Percentiles rank a stretch among this genome's conserved stretches.
phyloP scores from a whole-genome alignment of 2,329 filamentous ascomycete species.

The Camillea tinctor region DNA sequence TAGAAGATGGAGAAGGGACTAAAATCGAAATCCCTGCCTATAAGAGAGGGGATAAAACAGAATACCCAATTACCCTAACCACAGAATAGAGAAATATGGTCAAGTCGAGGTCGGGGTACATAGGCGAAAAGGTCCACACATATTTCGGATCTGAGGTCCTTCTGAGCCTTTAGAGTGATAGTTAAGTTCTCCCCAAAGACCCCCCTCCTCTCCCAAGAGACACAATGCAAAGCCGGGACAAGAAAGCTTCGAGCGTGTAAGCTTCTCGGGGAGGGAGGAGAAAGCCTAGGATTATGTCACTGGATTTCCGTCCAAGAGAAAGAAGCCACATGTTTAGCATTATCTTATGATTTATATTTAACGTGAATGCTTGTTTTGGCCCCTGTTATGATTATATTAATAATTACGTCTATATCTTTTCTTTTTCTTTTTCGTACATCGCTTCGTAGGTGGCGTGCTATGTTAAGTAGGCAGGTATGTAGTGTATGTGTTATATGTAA shows the following conservation, averaged over 20 bases:
- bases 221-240: constrained; percentile 1
- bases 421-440: too few relatives aligned
- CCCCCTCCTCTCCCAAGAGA: not conserved
- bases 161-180: constrained; percentile 4
- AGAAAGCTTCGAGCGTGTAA: not conserved
- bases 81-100: not conserved
- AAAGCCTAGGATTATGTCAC: not conserved
- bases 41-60: too few relatives aligned
- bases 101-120: not conserved
- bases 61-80: not conserved
- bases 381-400: not conserved
- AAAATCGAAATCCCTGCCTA: too few relatives aligned
- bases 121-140: constrained; percentile 2
- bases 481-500: not conserved
- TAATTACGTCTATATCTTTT: not conserved
- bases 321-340: not conserved
- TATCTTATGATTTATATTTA: not conserved
- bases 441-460: too few relatives aligned
- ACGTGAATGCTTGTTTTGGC: not conserved
- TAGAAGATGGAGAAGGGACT: too few relatives aligned
- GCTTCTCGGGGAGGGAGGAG: not conserved
- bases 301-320: not conserved
- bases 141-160: constrained; percentile 27
- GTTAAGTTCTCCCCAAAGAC: too few relatives aligned
- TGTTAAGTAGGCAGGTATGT: too few relatives aligned